Evolutionary conservation across 2,329 filamentous ascomycete species (phyloP).

Genomic region (Botryotinia calthae): DNA sequence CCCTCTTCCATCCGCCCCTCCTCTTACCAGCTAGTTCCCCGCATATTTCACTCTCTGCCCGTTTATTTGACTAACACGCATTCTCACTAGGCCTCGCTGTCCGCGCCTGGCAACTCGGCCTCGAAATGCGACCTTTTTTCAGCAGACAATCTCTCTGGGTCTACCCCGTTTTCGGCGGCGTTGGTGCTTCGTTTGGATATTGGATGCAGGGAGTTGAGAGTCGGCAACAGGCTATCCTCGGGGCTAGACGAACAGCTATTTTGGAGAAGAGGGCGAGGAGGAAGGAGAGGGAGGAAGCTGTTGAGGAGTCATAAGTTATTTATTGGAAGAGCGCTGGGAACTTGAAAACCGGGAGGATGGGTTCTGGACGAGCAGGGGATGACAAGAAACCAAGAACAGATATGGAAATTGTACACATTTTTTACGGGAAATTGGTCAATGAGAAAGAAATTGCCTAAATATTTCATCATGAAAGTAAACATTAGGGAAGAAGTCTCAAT

Average conservation of each 20-base stretch:
- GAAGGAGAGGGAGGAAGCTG: conserved; percentile 61
- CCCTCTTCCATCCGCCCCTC: conserved; percentile 24
- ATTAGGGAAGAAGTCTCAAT: not conserved
- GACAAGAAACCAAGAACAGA: not conserved
- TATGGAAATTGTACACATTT: conserved; percentile 14
- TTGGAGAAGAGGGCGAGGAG: conserved; percentile 86
- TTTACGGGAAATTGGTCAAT: conserved; percentile 8
- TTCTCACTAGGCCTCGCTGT: conserved; percentile 77
- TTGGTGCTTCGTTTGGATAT: conserved; percentile 92
- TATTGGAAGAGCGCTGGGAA: not conserved
- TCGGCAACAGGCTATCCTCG: conserved; percentile 72
- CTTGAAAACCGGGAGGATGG: not conserved
- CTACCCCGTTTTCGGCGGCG: conserved; percentile 83
- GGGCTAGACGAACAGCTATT: conserved; percentile 74
- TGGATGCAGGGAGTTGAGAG: conserved; percentile 91
- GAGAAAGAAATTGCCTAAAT: not conserved
- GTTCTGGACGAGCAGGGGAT: not conserved
- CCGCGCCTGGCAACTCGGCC: conserved; percentile 94
- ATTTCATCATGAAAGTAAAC: not conserved
- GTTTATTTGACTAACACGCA: not conserved
- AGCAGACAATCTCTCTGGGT: conserved; percentile 80
- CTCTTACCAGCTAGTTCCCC: conserved; percentile 12
- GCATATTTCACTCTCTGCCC: not conserved
- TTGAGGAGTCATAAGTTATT: conserved; percentile 32
- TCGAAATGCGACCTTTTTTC: conserved; percentile 97